Evolutionary conservation across 2,329 filamentous ascomycete genomes (phyloP), one percentile per base, ranked within the genome.

Genomic region (Aotearoamyces nothofagi): DNA sequence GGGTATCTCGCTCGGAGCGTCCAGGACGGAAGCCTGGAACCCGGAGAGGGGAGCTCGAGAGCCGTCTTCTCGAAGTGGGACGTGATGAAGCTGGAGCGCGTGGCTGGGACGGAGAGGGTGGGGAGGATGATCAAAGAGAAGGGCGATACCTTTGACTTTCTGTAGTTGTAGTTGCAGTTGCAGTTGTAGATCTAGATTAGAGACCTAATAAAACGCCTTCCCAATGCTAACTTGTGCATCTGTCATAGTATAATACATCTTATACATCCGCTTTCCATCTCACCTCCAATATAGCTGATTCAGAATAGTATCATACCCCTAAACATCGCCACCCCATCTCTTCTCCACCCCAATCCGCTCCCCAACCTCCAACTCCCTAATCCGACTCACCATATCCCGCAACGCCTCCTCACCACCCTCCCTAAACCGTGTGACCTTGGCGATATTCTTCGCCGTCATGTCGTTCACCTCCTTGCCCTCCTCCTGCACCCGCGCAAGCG

Each of bases 141-240:
- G 46, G 76, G 75, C 3, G 87, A 96, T 66, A 90, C 81, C 1
- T 98, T 96, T 67, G 86, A 93, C 49, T 96, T 96, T 63, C 63
- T 92, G 36, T 93, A 68, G 26, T n/a, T n/a, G n/a, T n/a, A n/a
- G n/a, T n/a, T n/a, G n/a, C n/a, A n/a, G n/a, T n/a, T n/a, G n/a
- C n/a, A n/a, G n/a, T n/a, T n/a, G n/a, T n/a, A n/a, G n/a, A n/a
- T n/a, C n/a, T n/a, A n/a, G n/a, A n/a, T n/a, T n/a, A n/a, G n/a
- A n/a, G n/a, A n/a, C n/a, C n/a, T n/a, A n/a, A n/a, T n/a, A n/a
- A n/a, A n/a, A n/a, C n/a, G n/a, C n/a, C n/a, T n/a, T n/a, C n/a
- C n/a, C n/a, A n/a, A n/a, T n/a, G n/a, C n/a, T n/a, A n/a, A n/a
- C n/a, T n/a, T n/a, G n/a, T n/a, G n/a, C n/a, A n/a, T n/a, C n/a